A percentile compares a stretch with the other conserved stretches of the same genome.
phyloP scores from a whole-genome alignment of 768 basidiomycete species.

The Podaxis sp. region DNA sequence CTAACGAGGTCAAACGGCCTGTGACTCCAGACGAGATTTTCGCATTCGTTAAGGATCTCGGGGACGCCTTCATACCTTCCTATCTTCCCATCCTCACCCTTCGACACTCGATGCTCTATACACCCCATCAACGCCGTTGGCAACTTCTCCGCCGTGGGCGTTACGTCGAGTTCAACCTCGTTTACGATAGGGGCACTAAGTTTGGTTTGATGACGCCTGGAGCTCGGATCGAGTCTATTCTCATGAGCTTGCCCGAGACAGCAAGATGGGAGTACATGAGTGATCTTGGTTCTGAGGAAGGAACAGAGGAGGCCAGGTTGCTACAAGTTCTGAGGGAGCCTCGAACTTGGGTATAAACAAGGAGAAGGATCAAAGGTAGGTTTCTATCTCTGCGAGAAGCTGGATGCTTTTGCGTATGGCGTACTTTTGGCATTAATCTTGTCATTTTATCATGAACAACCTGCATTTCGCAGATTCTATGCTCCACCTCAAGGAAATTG shows the following conservation, averaged over 20 bases:
- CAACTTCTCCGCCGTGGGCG: slow-evolving; percentile 87
- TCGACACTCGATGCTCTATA: slow-evolving; percentile 50
- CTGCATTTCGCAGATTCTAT: too few relatives aligned
- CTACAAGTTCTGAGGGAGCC: slow-evolving; percentile 34
- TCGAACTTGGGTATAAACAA: slow-evolving; percentile 43
- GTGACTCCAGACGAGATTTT: slow-evolving; percentile 68
- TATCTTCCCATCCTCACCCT: slow-evolving; percentile 82
- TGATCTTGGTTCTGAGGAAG: slow-evolving; percentile 60
- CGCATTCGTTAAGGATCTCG: slow-evolving; percentile 63
- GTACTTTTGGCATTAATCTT: too few relatives aligned
- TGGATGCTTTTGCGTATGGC: too few relatives aligned
- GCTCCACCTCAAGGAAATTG: too few relatives aligned
- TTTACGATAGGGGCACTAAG: slow-evolving; percentile 84
- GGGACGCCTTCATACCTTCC: slow-evolving; percentile 81
- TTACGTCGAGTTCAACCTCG: slow-evolving; percentile 93
- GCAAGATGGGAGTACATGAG: slow-evolving; percentile 90
- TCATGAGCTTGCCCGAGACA: slow-evolving; percentile 86
- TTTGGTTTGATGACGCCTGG: slow-evolving; percentile 84
- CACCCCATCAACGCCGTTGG: slow-evolving; percentile 79
- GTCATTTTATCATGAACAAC: too few relatives aligned
- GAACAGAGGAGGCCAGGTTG: slow-evolving; percentile 66
- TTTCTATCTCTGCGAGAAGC: too few relatives aligned
- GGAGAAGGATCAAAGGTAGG: background rate
- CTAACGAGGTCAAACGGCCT: slow-evolving; percentile 39
- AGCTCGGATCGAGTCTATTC: slow-evolving; percentile 83